These are phyloP conservation scores for Asclepias syriaca DNA, from an alignment of 257 asterid species.

Conservation along the genomic window DNA sequence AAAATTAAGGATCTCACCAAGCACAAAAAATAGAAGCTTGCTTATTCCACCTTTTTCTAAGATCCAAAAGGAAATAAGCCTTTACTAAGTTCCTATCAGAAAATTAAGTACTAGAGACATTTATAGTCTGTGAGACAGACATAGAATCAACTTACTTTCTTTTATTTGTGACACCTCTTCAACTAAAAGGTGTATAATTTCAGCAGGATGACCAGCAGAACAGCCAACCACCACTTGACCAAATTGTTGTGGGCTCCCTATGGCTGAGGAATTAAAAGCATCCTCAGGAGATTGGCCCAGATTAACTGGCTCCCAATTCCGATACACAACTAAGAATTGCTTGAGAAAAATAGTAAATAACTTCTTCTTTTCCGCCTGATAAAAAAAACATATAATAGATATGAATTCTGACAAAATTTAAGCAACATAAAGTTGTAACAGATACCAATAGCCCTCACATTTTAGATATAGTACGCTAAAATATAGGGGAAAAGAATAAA, in stretches of 20 bases:
- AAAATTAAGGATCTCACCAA: neutral
- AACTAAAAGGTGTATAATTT: conserved; percentile 46
- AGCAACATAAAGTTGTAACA: conserved; percentile 17
- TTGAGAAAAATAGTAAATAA: conserved; percentile 60
- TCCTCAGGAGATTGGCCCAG: conserved; percentile 45
- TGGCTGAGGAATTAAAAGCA: conserved; percentile 24
- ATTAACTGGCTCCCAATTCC: conserved; percentile 71
- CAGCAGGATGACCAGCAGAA: conserved; percentile 85
- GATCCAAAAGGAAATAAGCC: neutral
- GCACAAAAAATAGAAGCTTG: neutral
- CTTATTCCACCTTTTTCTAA: neutral
- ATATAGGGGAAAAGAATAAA: neutral
- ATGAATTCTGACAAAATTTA: conserved; percentile 15
- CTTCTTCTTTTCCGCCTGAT: conserved; percentile 78
- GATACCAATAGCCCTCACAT: neutral
- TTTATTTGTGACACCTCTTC: conserved; percentile 60
- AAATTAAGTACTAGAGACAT: neutral
- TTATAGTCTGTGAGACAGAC: neutral
- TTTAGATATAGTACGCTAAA: neutral
- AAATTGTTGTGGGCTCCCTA: conserved; percentile 31
- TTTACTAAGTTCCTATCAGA: neutral
- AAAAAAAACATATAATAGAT: conserved; percentile 18
- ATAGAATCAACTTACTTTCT: conserved; percentile 62
- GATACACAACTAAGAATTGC: conserved; percentile 67
- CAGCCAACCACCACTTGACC: conserved; percentile 76